A percentile compares a stretch with the other conserved stretches of the same genome.
phyloP scores from a whole-genome alignment of 345 rosid species.

The Trapa bicornis region DNA sequence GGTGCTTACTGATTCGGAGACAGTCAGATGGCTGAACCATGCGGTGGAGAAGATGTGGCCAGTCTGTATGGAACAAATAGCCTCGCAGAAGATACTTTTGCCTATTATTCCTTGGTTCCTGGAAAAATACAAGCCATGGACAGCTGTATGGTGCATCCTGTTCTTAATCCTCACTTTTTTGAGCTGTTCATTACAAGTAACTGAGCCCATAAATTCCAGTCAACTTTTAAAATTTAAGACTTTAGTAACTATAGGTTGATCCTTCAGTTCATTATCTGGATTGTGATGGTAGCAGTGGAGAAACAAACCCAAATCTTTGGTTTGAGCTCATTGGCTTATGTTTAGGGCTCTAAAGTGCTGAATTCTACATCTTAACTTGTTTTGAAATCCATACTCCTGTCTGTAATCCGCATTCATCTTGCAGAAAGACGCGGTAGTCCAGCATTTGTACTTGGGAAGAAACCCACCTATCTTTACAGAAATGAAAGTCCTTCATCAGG shows the following conservation, averaged over 20 bases:
- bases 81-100: constrained; percentile 81
- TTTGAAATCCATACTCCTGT: not conserved
- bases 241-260: too few relatives aligned
- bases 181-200: too few relatives aligned
- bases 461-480: constrained; percentile 84
- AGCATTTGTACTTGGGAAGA: constrained; percentile 85
- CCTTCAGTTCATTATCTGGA: not conserved
- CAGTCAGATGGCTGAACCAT: constrained; percentile 84
- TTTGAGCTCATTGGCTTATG: not conserved
- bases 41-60: constrained; percentile 93
- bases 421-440: constrained; percentile 75
- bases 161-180: not conserved
- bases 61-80: constrained; percentile 81
- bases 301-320: not conserved
- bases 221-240: not conserved
- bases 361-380: not conserved
- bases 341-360: too few relatives aligned
- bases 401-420: not conserved
- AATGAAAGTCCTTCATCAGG: constrained; percentile 61
- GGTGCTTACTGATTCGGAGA: constrained; percentile 82
- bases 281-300: not conserved
- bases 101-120: constrained; percentile 99
- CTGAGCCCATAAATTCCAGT: not conserved
- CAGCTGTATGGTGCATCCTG: constrained; percentile 46
- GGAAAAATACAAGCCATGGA: constrained; percentile 96